phyloP scores from a whole-genome alignment of 805 yeast genomes.

The Lipomyces japonicus region DNA sequence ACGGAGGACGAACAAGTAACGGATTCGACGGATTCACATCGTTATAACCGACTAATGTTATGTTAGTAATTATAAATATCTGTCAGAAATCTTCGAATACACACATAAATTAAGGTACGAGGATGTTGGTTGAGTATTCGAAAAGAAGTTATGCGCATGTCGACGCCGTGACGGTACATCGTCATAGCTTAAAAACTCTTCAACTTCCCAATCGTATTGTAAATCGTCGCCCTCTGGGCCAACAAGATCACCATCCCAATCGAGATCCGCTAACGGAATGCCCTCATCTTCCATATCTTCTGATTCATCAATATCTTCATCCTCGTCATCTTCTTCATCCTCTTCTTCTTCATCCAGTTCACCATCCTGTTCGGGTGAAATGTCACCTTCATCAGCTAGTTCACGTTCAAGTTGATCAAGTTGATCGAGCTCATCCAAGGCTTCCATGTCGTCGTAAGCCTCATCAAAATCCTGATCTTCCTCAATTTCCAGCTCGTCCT shows the following conservation, averaged over 20 bases:
- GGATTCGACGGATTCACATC: conserved; percentile 24
- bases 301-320: conserved; percentile 37
- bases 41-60: conserved; percentile 4
- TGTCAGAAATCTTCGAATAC: not conserved
- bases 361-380: conserved; percentile 18
- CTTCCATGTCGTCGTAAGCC: conserved; percentile 5
- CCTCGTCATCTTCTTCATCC: conserved; percentile 37
- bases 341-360: conserved; percentile 40
- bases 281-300: conserved; percentile 30
- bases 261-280: not conserved
- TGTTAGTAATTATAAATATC: conserved; percentile 1
- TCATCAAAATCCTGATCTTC: not conserved
- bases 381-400: conserved; percentile 25
- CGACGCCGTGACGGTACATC: conserved; percentile 4
- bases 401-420: conserved; percentile 28
- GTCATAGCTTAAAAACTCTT: conserved; percentile 13
- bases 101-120: not conserved
- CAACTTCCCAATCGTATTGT: conserved; percentile 20
- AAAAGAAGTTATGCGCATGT: conserved; percentile 4
- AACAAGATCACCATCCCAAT: conserved; percentile 26
- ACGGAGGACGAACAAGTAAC: conserved; percentile 13
- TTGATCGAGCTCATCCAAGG: conserved; percentile 30
- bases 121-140: conserved; percentile 1
- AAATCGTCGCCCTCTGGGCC: conserved; percentile 19
- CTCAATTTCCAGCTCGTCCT: conserved; percentile 9